Evolutionary conservation across 2,329 filamentous ascomycete genomes (phyloP), one percentile per base, ranked within the genome.

Genomic region (Penicillium sp.): DNA sequence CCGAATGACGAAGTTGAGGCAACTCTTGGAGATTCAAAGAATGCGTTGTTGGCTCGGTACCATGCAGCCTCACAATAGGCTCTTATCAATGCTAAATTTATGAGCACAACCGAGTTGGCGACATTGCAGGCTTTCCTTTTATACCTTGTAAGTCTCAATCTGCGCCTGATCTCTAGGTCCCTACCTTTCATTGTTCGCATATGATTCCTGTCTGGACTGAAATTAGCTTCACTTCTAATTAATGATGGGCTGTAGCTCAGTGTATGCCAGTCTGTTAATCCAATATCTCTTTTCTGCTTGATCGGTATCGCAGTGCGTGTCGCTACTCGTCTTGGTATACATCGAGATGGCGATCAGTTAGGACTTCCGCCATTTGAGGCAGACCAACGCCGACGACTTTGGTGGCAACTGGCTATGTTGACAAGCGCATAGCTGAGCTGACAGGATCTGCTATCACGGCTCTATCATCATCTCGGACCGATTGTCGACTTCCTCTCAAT

Each of bases 341-440:
- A 89, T 61, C 81, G 79, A 31, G 86, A 89, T 63, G 80, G 82
- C 3, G 77, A 76, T 3, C 77, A 82, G 62, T 71, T 60, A 65
- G 72, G 68, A 59, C 62, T 67, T 18, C 63, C 69, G 73, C 2
- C 81, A 78, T 45, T 88, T 51, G 86, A 89, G 62, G 80, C 83
- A 4, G 87, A 90, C 71, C 81, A 87, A 68, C 81, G 87, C 11
- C 80, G 86, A 49, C 80, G 87, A 41, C 72, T 90, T 3, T 89
- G 87, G 87, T 89, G 86, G 86, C 83, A 85, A 49, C 77, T 90
- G 14, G 80, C 86, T 29, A 78, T 82, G 18, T 89, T 57, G 88
- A 90, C 68, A 80, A 82, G 56, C 83, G 87, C 15, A 82, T 89
- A 31, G 81, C 85, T 49, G 87, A 89, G 66, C 82, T 89, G 69